These are phyloP conservation scores for Backusella liffmaniae DNA, from an alignment of 192 early-diverging fungal genomes.

Conservation along the genomic window DNA sequence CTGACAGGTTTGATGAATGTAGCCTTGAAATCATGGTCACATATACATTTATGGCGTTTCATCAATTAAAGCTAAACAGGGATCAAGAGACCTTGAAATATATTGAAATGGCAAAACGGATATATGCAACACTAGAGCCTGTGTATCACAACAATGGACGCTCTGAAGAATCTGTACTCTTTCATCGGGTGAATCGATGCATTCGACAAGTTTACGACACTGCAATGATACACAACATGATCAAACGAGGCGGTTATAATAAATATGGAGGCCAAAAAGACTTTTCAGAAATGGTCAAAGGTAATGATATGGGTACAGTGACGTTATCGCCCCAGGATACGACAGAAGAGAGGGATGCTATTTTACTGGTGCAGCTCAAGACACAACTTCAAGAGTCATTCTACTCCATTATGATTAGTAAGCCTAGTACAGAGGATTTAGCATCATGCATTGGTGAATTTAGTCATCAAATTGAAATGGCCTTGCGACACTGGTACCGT, in stretches of 20 bases:
- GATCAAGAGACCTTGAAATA: not conserved
- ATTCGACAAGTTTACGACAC: not conserved
- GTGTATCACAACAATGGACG: not conserved
- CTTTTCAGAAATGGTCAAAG: not conserved
- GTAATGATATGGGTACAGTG: not conserved
- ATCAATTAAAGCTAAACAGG: not conserved
- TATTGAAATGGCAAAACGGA: not conserved
- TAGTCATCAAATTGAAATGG: conserved; percentile 2
- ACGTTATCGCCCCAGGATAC: not conserved
- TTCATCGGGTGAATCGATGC: not conserved
- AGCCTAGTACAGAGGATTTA: not conserved
- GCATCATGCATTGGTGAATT: not conserved
- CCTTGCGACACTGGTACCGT: not conserved
- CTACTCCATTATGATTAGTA: not conserved
- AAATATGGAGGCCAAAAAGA: not conserved
- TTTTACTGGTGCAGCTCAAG: not conserved
- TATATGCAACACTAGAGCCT: not conserved
- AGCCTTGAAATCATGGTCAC: not conserved
- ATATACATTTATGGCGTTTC: not conserved
- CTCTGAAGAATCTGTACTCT: not conserved
- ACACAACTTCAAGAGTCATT: not conserved
- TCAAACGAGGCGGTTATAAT: not conserved
- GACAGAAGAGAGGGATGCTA: not conserved
- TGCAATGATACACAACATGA: not conserved
- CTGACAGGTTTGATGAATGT: not conserved